phyloP scores from a whole-genome alignment of 345 rosid species.

The Erysimum cheiranthoides region DNA sequence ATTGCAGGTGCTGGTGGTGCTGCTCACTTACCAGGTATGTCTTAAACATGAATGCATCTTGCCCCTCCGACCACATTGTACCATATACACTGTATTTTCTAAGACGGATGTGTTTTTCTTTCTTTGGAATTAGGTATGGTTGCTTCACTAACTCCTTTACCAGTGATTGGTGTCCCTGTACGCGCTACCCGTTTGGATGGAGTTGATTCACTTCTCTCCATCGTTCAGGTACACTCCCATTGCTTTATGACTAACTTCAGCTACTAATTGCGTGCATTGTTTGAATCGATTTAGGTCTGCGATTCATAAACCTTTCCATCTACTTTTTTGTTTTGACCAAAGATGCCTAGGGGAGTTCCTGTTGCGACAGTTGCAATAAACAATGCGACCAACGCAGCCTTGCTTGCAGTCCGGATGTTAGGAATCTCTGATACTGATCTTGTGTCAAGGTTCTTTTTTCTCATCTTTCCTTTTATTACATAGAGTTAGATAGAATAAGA shows the following conservation, averaged over 20 bases:
- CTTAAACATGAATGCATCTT: conserved; percentile 27
- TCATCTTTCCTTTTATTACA: not conserved
- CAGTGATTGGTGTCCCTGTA: conserved; percentile 92
- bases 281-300: not conserved
- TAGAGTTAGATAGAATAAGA: conserved; percentile 2
- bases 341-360: conserved; percentile 98
- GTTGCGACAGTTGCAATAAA: conserved; percentile 93
- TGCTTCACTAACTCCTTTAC: conserved; percentile 90
- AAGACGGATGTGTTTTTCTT: not conserved
- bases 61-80: not conserved
- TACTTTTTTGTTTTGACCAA: conserved; percentile 15
- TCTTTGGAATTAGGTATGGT: conserved; percentile 72
- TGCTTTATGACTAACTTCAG: conserved; percentile 7
- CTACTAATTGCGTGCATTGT: not conserved
- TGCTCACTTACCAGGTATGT: conserved; percentile 91
- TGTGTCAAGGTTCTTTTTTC: conserved; percentile 49
- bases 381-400: conserved; percentile 86
- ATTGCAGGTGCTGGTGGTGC: conserved; percentile 99
- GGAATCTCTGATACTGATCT: conserved; percentile 77
- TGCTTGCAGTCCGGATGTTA: conserved; percentile 79
- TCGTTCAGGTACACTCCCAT: conserved; percentile 73
- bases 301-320: not conserved
- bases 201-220: conserved; percentile 90
- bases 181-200: conserved; percentile 88
- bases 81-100: not conserved